Evolutionary conservation across 805 yeast species (phyloP).

Genomic region (Ogataea nitratoaversa): DNA sequence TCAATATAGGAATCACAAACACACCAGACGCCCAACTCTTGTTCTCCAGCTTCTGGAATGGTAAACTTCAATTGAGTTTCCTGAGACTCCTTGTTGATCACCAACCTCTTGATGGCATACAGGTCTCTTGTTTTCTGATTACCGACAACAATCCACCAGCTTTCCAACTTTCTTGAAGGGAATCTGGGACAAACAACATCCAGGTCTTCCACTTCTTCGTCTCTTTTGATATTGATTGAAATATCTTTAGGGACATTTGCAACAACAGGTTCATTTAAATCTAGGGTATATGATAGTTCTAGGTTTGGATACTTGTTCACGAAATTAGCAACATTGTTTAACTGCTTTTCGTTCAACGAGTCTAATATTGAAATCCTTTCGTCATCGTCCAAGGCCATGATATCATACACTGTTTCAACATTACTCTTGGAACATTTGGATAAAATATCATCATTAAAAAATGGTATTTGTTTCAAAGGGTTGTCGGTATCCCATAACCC

Average conservation of each 20-base stretch:
- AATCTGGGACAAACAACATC: slow-evolving; percentile 54
- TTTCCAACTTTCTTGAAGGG: slow-evolving; percentile 59
- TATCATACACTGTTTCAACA: slow-evolving; percentile 73
- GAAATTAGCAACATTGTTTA: slow-evolving; percentile 74
- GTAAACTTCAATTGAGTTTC: slow-evolving; percentile 49
- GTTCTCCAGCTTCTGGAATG: slow-evolving; percentile 57
- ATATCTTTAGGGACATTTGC: slow-evolving; percentile 46
- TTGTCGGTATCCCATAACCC: slow-evolving; percentile 80
- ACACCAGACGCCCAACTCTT: slow-evolving; percentile 70
- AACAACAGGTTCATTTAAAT: slow-evolving; percentile 35
- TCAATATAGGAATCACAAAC: slow-evolving; percentile 91
- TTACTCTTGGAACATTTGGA: slow-evolving; percentile 48
- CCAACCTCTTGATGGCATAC: slow-evolving; percentile 67
- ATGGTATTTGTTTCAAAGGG: slow-evolving; percentile 80
- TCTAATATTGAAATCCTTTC: slow-evolving; percentile 60
- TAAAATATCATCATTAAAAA: slow-evolving; percentile 46
- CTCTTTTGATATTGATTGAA: slow-evolving; percentile 52
- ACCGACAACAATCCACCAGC: slow-evolving; percentile 90
- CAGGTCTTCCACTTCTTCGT: slow-evolving; percentile 70
- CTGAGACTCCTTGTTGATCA: slow-evolving; percentile 50
- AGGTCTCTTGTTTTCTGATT: slow-evolving; percentile 54
- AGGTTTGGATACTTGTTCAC: slow-evolving; percentile 88
- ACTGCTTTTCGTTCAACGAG: slow-evolving; percentile 40
- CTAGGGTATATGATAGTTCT: slow-evolving; percentile 57
- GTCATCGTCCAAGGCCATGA: slow-evolving; percentile 65